Percentiles rank a stretch among this genome's conserved stretches.
Conservation (phyloP, 2,329 filamentous ascomycete species). For the Dactylellina parvicollis region DNA sequence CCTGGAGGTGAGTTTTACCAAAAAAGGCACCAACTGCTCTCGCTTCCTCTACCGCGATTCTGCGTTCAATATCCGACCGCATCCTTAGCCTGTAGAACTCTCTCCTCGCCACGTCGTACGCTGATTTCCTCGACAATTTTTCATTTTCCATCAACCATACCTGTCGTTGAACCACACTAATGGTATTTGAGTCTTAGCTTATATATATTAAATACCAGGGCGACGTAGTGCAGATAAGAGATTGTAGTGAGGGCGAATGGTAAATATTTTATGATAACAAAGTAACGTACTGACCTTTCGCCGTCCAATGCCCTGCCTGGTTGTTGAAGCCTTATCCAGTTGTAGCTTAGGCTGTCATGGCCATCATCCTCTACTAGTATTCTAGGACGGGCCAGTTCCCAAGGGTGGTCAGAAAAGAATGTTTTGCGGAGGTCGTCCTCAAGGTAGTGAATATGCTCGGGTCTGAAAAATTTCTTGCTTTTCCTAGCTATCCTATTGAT, state of each 20-base stretch:
- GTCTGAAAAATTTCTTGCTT: constrained; percentile 74
- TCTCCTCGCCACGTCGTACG: constrained; percentile 86
- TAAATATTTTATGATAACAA: neutral
- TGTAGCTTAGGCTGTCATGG: constrained; percentile 76
- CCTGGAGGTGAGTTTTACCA: constrained; percentile 76
- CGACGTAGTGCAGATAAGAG: too few species aligned
- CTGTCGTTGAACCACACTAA: constrained; percentile 90
- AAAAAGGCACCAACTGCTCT: constrained; percentile 87
- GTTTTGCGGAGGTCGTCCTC: constrained; percentile 82
- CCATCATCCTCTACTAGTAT: constrained; percentile 87
- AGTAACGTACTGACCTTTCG: constrained; percentile 76
- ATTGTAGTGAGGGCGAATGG: too few species aligned
- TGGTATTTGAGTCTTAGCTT: neutral
- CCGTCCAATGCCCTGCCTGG: constrained; percentile 79
- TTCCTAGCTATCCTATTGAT: constrained; percentile 62
- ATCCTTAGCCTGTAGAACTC: constrained; percentile 91
- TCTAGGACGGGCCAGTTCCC: constrained; percentile 90
- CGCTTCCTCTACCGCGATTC: constrained; percentile 88
- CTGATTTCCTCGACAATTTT: constrained; percentile 70
- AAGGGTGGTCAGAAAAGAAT: constrained; percentile 95
- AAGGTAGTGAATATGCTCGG: constrained; percentile 78
- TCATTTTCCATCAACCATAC: constrained; percentile 79
- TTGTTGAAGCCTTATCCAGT: constrained; percentile 84
- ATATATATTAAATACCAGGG: too few species aligned
- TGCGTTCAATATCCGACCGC: constrained; percentile 80